phyloP scores from a whole-genome alignment of 352 stramenopile species.

The Pelagophyceae sp. region DNA sequence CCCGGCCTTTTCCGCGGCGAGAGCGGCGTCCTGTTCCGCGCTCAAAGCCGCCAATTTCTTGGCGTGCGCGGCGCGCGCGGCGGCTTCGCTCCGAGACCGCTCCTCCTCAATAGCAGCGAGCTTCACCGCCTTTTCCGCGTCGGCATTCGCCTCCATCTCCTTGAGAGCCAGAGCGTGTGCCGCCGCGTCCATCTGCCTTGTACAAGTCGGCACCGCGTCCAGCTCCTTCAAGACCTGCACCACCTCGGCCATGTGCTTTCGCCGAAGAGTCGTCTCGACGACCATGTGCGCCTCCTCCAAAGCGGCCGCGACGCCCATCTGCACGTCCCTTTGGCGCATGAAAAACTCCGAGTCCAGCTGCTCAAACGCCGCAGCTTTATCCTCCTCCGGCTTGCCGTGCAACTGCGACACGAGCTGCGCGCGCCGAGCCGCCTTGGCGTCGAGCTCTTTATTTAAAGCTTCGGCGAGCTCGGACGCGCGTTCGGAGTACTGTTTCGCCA shows the following conservation, averaged over 20 bases:
- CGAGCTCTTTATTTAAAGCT: background rate
- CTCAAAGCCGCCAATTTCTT: background rate
- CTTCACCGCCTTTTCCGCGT: slow-evolving; percentile 2
- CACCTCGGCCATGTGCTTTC: slow-evolving; percentile 19
- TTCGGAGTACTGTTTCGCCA: slow-evolving; percentile 23
- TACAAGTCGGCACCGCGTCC: background rate
- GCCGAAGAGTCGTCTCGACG: background rate
- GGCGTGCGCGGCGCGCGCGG: background rate
- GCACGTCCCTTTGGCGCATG: background rate
- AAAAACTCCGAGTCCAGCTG: slow-evolving; percentile 1
- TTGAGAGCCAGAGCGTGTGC: background rate
- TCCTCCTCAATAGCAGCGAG: background rate
- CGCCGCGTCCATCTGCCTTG: background rate
- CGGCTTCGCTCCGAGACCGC: background rate
- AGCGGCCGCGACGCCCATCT: background rate
- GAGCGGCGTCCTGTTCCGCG: background rate
- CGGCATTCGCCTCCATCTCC: background rate
- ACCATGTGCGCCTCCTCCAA: background rate
- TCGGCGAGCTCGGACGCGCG: background rate
- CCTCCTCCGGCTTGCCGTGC: background rate
- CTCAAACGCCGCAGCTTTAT: background rate
- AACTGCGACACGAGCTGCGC: background rate
- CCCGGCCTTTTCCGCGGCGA: background rate
- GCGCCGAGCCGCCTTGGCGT: background rate
- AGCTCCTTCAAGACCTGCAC: background rate